Conservation (phyloP, 495 filamentous ascomycete genomes). For the Sordaria brevicollis region DNA sequence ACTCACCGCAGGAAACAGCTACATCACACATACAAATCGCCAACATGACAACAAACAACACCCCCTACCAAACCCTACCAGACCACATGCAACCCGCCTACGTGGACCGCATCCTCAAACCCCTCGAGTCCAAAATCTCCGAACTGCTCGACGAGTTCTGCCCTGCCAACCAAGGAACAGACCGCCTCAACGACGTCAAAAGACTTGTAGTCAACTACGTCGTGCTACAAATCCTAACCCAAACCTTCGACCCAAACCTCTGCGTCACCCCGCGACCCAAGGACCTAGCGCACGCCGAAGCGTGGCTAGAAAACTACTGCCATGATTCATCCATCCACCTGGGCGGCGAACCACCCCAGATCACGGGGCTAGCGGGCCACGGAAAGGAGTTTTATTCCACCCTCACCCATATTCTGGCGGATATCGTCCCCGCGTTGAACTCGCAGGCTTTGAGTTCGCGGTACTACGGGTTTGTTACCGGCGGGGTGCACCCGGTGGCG, state of each 20-base stretch:
- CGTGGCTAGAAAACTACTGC: neutral
- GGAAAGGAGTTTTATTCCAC: constrained; percentile 6
- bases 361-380: neutral
- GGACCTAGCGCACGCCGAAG: neutral
- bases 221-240: neutral
- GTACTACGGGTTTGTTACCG: constrained; percentile 88
- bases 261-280: neutral
- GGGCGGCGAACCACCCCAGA: neutral
- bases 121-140: neutral
- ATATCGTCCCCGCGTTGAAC: constrained; percentile 59
- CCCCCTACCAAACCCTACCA: neutral
- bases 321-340: neutral
- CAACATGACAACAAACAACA: neutral
- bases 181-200: neutral
- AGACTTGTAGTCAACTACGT: neutral
- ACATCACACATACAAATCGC: too few species aligned
- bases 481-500: constrained; percentile 71
- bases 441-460: constrained; percentile 45
- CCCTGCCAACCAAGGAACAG: neutral
- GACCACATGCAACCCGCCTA: neutral
- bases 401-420: constrained; percentile 36
- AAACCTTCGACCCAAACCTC: neutral
- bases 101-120: neutral
- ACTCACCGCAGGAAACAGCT: neutral
- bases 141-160: neutral